Evolutionary conservation across 257 asterid species (phyloP), one percentile per base, ranked within the genome.

Genomic region (Avicennia marina): DNA sequence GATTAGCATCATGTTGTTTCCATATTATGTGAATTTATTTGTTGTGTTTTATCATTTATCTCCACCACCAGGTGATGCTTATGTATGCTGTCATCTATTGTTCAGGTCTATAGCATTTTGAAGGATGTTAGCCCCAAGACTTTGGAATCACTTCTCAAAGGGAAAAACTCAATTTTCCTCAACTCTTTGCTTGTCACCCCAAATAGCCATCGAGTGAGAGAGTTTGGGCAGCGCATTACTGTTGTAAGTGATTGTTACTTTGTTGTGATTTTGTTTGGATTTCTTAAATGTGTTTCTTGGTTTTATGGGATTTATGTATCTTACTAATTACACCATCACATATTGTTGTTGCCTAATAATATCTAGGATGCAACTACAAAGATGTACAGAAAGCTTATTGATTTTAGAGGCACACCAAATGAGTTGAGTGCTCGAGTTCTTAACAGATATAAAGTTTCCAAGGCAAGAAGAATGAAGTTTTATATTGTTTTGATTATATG

Each of bases 161-260:
- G 80, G 72, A 89, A 78, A 60, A 82, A 63, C 48, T 67, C 75
- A 11, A 80, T 89, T 66, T 86, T 93, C 62, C 81, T 86, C 34
- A 81, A 81, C 74, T 65, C 72, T 60, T 52, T 87, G 69, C 89
- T 93, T 19, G 85, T 93, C 71, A 86, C 97, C 53, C 99, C 99
- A 34, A 93, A 93, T 70, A 69, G 85, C 67, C 86, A 84, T 53
- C 95, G 99, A 6, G 84, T 93, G 62, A 81, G 89, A 56, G 99
- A 93, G 73, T 84, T 84, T 44, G 94, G 94, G 62, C 83, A 64
- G 56, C 83, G 75, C 68, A 84, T 93, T 56, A 63, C 76, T 42
- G 65, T 70, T 38, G 99, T 93, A 76, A 80, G 96, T 77, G 63
- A 70, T 22, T 50, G 6, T 55, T 17, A 26, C 54, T 57, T 36